These are phyloP conservation scores for Dioscorea alata DNA, from an alignment of 106 monocot species.

Conservation along the genomic window DNA sequence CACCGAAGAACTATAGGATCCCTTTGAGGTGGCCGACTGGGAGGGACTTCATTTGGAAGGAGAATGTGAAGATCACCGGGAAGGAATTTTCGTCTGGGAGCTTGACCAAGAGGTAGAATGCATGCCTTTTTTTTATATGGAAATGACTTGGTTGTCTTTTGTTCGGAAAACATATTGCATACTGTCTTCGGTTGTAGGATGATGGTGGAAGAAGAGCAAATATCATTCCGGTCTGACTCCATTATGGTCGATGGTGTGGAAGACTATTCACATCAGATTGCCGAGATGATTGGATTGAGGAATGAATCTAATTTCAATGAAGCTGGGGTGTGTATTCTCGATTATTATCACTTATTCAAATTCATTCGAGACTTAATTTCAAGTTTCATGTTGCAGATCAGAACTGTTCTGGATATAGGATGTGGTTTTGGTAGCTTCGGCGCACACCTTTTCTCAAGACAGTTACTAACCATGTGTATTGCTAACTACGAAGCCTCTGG, in stretches of 20 bases:
- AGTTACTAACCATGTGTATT: constrained; percentile 83
- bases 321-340: constrained; percentile 50
- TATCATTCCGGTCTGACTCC: constrained; percentile 71
- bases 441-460: constrained; percentile 78
- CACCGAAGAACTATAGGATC: constrained; percentile 67
- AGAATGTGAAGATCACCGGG: constrained; percentile 86
- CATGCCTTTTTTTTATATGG: too few relatives aligned
- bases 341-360: not conserved
- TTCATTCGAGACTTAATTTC: not conserved
- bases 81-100: constrained; percentile 94
- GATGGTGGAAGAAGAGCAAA: constrained; percentile 96
- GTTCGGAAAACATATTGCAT: too few relatives aligned
- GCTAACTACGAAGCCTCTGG: constrained; percentile 85
- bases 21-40: constrained; percentile 86
- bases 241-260: constrained; percentile 87
- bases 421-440: constrained; percentile 98
- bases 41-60: constrained; percentile 91
- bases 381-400: constrained; percentile 47
- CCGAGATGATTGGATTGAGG: constrained; percentile 84
- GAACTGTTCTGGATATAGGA: constrained; percentile 82
- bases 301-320: constrained; percentile 80
- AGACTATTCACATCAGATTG: constrained; percentile 93
- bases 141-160: too few relatives aligned
- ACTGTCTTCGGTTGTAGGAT: constrained; percentile 40
- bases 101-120: constrained; percentile 66